Conservation (phyloP, 768 basidiomycete species). For the Tulasnella sp. region DNA sequence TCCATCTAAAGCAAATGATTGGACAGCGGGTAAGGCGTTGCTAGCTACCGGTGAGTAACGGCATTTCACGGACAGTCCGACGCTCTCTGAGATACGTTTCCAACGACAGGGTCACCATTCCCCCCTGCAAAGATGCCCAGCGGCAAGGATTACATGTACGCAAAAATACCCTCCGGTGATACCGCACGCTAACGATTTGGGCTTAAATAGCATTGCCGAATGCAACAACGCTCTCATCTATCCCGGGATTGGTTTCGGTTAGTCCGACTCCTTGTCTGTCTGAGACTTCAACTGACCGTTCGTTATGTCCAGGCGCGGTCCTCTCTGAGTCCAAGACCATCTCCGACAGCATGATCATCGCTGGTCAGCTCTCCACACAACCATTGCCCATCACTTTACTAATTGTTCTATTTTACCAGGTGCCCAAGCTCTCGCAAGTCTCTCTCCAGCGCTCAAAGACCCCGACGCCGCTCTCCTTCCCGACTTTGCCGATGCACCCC, state of each 20-base stretch:
- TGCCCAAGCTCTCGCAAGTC: conserved; percentile 46
- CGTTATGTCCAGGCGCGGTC: conserved; percentile 38
- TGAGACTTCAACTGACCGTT: neutral
- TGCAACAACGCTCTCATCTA: conserved; percentile 78
- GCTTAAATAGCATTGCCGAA: conserved; percentile 51
- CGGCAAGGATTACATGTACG: conserved; percentile 60
- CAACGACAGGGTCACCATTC: conserved; percentile 69
- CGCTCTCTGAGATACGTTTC: neutral
- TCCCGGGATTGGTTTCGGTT: conserved; percentile 75
- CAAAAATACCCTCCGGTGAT: conserved; percentile 5
- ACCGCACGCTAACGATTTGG: neutral
- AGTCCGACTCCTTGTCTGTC: neutral
- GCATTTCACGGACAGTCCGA: neutral
- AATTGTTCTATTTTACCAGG: neutral
- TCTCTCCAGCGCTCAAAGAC: conserved; percentile 67
- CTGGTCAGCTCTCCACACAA: conserved; percentile 49
- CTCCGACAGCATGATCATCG: conserved; percentile 83
- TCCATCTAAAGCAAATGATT: conserved; percentile 61
- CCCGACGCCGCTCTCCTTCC: conserved; percentile 67
- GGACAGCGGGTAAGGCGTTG: conserved; percentile 73
- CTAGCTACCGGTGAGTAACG: conserved; percentile 38
- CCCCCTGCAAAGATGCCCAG: conserved; percentile 57
- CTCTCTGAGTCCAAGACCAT: conserved; percentile 54
- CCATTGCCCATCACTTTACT: neutral
- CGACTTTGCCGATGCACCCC: conserved; percentile 63